phyloP scores from a whole-genome alignment of 2,329 filamentous ascomycete genomes.

The Oidium heveae region DNA sequence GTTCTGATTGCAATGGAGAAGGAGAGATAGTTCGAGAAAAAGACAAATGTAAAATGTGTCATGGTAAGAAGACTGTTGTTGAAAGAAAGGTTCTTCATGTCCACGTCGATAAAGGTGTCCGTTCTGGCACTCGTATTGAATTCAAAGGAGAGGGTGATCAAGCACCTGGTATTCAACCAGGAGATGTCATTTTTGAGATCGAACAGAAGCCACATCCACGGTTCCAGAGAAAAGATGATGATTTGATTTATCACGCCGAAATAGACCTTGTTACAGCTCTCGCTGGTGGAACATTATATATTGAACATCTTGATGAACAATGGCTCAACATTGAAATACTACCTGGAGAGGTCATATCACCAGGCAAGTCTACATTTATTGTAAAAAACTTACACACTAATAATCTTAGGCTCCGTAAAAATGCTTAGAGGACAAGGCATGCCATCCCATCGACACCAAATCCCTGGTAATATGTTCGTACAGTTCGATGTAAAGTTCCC shows the following conservation, averaged over 20 bases:
- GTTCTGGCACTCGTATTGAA: slow-evolving; percentile 84
- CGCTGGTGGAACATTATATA: slow-evolving; percentile 68
- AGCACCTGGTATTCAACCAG: slow-evolving; percentile 71
- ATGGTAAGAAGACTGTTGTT: slow-evolving; percentile 91
- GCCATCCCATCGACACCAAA: slow-evolving; percentile 87
- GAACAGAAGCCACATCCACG: slow-evolving; percentile 95
- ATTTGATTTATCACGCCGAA: slow-evolving; percentile 82
- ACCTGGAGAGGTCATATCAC: slow-evolving; percentile 82
- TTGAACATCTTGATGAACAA: slow-evolving; percentile 92
- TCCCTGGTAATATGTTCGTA: slow-evolving; percentile 87
- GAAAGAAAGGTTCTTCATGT: slow-evolving; percentile 97
- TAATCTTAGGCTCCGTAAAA: slow-evolving; percentile 54
- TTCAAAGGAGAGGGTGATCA: slow-evolving; percentile 96
- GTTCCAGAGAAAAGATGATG: slow-evolving; percentile 90
- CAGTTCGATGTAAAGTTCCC: slow-evolving; percentile 97
- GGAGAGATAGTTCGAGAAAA: slow-evolving; percentile 92
- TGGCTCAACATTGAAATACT: slow-evolving; percentile 87
- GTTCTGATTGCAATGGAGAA: slow-evolving; percentile 92
- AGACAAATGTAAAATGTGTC: slow-evolving; percentile 91
- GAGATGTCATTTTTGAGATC: slow-evolving; percentile 95
- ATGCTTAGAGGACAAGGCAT: slow-evolving; percentile 92
- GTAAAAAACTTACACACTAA: slow-evolving; percentile 7
- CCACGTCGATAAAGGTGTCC: slow-evolving; percentile 85
- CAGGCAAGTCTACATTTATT: slow-evolving; percentile 33
- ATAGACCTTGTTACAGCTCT: slow-evolving; percentile 90